A percentile compares a stretch with the other conserved stretches of the same genome.
Conservation (phyloP, 306 rosid species). For the Astragalus glycyphyllos region DNA sequence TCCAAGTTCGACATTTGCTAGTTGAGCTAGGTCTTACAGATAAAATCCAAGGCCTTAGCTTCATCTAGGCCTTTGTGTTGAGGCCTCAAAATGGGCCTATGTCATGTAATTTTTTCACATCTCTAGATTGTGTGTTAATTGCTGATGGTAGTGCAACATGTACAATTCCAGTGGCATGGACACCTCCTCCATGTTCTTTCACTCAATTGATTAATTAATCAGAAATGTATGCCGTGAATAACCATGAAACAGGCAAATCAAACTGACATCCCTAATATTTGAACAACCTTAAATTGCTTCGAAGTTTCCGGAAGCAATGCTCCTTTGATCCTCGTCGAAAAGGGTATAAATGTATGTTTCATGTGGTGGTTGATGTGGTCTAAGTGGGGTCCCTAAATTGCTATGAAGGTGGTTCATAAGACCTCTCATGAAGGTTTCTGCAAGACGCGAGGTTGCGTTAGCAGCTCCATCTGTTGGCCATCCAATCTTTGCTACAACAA, state of each 20-base stretch:
- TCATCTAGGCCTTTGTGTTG: too few relatives aligned
- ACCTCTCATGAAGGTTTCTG: slow-evolving; percentile 83
- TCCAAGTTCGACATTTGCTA: too few relatives aligned
- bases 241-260: slow-evolving; percentile 5
- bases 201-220: slow-evolving; percentile 9
- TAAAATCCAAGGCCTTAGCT: too few relatives aligned
- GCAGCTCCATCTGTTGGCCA: slow-evolving; percentile 96
- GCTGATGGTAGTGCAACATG: neutral
- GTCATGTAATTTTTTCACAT: too few relatives aligned
- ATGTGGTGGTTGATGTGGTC: slow-evolving; percentile 62
- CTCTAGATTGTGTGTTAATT: too few relatives aligned
- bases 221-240: slow-evolving; percentile 16
- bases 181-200: neutral
- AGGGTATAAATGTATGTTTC: slow-evolving; percentile 77
- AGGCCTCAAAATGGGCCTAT: too few relatives aligned
- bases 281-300: slow-evolving; percentile 51
- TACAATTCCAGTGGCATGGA: neutral
- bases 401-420: slow-evolving; percentile 66
- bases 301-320: slow-evolving; percentile 65
- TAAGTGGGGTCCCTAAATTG: slow-evolving; percentile 71
- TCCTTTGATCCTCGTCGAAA: slow-evolving; percentile 88
- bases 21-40: too few relatives aligned
- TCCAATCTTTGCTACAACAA: slow-evolving; percentile 84
- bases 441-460: slow-evolving; percentile 65
- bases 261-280: slow-evolving; percentile 8